Evolutionary conservation across 352 stramenopile species (phyloP), one percentile per base, ranked within the genome.

Genomic region (Phytopythium sindhum): DNA sequence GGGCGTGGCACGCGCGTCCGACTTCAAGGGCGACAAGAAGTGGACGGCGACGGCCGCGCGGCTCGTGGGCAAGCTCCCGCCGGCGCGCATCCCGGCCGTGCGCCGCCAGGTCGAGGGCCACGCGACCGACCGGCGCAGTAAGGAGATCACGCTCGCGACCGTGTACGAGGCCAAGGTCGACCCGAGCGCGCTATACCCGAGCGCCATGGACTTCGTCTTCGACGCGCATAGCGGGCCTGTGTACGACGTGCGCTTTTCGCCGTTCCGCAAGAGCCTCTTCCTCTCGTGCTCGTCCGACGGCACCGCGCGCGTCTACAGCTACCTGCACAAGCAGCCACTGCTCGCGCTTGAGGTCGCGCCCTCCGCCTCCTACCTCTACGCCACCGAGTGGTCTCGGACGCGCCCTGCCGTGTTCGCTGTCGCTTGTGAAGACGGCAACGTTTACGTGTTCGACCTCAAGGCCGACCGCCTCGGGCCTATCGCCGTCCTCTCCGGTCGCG

Each of bases 261-360:
- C 88, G 1, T 97, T 96, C 53, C 80, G 87, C 61, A 88, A 90
- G 48, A 89, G 79, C 52, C 39, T 96, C 21, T 92, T 95, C 57
- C 72, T 95, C 35, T 86, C 84, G 9, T 86, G 74, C 48, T 91
- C 85, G 2, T 81, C 81, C 9, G 89, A 97, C 62, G 89, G 89
- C 53, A 93, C 73, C 0, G 83, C 84, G 5, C 83, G 81, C n/a
- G 57, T 97, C 57, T 94, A 91, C 72, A 85, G 73, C 23, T 86
- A 80, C 12, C 61, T 84, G 55, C 81, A 91, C 58, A 76, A 75
- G 39, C 72, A 89, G 37, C 75, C 85, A 9, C n/a, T 91, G 41
- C 60, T 90, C 9, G 78, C 75, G 2, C 65, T 93, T 29, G 82
- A 94, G 47, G 83, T 94, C 45, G 67, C 81, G 33, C 74, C 84